Percentiles rank a stretch among this genome's conserved stretches.
phyloP scores from a whole-genome alignment of 805 yeast species.

The Hanseniaspora nectarophila region DNA sequence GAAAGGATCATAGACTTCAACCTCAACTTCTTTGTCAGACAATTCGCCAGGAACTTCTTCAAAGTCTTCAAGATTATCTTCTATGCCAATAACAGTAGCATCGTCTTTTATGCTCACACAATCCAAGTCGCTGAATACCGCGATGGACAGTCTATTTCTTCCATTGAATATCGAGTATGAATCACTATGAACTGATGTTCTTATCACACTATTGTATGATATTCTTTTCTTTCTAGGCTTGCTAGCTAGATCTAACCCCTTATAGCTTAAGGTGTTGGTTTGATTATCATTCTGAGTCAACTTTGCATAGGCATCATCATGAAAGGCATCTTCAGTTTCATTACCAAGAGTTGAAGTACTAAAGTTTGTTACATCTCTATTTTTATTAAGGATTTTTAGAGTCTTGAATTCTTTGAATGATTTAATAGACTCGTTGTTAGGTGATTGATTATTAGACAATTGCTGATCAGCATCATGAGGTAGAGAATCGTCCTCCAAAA shows the following conservation, averaged over 20 bases:
- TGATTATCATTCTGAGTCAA: conserved; percentile 2
- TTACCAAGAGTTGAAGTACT: neutral
- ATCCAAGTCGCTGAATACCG: conserved; percentile 23
- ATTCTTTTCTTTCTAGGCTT: conserved; percentile 2
- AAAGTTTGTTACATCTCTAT: neutral
- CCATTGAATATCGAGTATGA: conserved; percentile 24
- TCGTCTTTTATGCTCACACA: conserved; percentile 11
- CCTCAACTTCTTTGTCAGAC: conserved; percentile 8
- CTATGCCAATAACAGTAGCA: conserved; percentile 10
- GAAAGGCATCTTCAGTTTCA: neutral
- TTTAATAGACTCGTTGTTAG: conserved; percentile 12
- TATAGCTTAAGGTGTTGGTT: neutral
- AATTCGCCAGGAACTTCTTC: neutral
- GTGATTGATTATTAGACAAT: neutral
- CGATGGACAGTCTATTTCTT: conserved; percentile 27
- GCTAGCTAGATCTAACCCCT: neutral
- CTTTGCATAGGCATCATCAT: neutral
- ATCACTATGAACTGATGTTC: conserved; percentile 20
- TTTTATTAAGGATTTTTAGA: neutral
- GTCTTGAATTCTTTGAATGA: conserved; percentile 12
- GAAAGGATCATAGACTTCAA: neutral
- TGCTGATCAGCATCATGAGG: neutral
- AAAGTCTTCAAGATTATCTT: neutral
- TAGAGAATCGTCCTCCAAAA: neutral
- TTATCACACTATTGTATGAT: conserved; percentile 6